These are phyloP conservation scores for Akanthomyces dipterigenus DNA, from an alignment of 2,329 filamentous ascomycete species.

Conservation along the genomic window DNA sequence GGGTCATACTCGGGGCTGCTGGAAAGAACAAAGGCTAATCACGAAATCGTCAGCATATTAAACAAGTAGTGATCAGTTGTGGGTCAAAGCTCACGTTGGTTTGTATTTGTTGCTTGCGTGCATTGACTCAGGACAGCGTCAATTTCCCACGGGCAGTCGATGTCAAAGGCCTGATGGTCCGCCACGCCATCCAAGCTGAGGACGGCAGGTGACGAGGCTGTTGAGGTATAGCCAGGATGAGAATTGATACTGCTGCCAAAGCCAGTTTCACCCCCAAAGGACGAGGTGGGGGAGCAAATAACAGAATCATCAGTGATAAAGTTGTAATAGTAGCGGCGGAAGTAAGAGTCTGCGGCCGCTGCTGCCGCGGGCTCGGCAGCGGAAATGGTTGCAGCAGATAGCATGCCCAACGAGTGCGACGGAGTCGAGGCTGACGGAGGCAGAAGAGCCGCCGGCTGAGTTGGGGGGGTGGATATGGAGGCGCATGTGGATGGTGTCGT, in stretches of 20 bases:
- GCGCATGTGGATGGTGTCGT: background rate
- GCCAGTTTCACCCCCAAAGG: background rate
- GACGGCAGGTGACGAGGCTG: slow-evolving; percentile 8
- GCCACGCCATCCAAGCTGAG: slow-evolving; percentile 16
- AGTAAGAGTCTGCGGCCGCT: background rate
- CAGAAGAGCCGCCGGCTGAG: slow-evolving; percentile 1
- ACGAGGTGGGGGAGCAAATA: background rate
- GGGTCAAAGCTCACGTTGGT: background rate
- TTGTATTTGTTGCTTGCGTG: background rate
- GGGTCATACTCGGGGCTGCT: background rate
- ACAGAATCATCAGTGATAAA: background rate
- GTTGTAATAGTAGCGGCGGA: background rate
- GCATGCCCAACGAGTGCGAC: background rate
- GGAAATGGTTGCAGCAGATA: background rate
- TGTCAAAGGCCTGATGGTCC: slow-evolving; percentile 18
- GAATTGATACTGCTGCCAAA: background rate
- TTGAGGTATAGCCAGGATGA: slow-evolving; percentile 10
- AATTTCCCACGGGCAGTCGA: slow-evolving; percentile 19
- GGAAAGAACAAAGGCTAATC: background rate
- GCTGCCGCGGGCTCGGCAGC: background rate
- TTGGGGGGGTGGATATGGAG: background rate
- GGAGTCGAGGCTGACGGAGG: background rate
- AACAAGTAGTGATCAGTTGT: background rate
- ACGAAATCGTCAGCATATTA: background rate
- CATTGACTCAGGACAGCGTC: slow-evolving; percentile 17